Evolutionary conservation across 2,329 filamentous ascomycete genomes (phyloP), one percentile per base, ranked within the genome.

Genomic region (Clarireedia paspali): DNA sequence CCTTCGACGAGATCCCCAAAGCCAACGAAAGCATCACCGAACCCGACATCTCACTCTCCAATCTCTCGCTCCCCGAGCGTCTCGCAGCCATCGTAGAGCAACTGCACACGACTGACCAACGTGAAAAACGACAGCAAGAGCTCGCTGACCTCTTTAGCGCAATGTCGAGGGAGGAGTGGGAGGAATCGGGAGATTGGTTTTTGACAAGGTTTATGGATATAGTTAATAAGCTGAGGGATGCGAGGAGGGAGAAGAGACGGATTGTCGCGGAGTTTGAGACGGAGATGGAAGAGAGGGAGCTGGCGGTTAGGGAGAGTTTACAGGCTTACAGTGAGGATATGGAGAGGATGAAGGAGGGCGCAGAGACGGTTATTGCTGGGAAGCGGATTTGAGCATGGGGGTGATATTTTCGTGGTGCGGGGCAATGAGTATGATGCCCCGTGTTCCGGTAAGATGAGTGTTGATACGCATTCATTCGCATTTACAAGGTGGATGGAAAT

Each of bases 161-260:
- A 5, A 48, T 70, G 46, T 51, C 64, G 4, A 62, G 57, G 4
- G 53, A 57, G 5, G 67, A 70, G 44, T 70, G 67, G 67, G 67
- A 70, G 17, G 51, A 68, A 40, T 59, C 64, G 1, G 68, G 68
- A 5, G 66, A 70, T 23, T 62, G 62, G 50, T 67, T 70, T 38
- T 53, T 68, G n/a, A 52, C 55, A 2, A 59, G 61, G 34, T 67
- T 70, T 24, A 50, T 47, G 2, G 56, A 60, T 4, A 30, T 67
- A 2, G 57, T 68, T 58, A 38, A 51, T 6, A 49, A 56, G 27
- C 27, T 69, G 2, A 64, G 58, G 38, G 59, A 59, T 6, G 64
- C 66, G 44, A 57, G 64, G 30, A 52, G 52, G n/a, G 57, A 62
- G 30, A 69, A 68, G 53, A 60, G 67, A 34, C 47, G 54, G 10